Conservation (phyloP, 306 rosid species). For the Malus sylvestris region DNA sequence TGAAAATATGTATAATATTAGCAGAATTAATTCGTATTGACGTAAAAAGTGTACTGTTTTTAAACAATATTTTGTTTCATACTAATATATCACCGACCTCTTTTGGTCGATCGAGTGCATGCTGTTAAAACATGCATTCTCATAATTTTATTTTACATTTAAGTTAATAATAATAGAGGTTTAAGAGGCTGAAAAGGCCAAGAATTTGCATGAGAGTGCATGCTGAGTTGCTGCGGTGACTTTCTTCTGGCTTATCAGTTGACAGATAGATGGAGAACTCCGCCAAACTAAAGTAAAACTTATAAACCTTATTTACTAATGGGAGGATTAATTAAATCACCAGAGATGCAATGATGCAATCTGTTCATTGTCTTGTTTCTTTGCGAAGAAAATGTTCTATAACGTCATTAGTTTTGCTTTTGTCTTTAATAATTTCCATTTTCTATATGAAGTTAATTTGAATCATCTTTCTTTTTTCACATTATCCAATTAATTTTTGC, state of each 20-base stretch:
- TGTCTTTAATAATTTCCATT: background rate
- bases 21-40: background rate
- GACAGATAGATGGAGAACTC: background rate
- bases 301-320: background rate
- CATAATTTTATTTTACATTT: background rate
- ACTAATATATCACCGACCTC: background rate
- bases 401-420: background rate
- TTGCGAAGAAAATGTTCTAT: background rate
- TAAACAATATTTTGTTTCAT: background rate
- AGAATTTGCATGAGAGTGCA: background rate
- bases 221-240: background rate
- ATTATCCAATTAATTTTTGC: background rate
- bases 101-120: background rate
- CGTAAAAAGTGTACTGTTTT: background rate
- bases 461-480: too few species aligned
- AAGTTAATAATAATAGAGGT: background rate
- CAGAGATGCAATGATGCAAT: background rate
- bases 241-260: background rate
- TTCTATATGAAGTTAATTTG: background rate
- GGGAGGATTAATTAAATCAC: slow-evolving; percentile 7
- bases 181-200: background rate
- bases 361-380: background rate
- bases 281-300: too few species aligned
- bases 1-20: background rate
- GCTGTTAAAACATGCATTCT: background rate